Evolutionary conservation across 2,329 filamentous ascomycete genomes (phyloP).

Genomic region (Curvularia spicifera): DNA sequence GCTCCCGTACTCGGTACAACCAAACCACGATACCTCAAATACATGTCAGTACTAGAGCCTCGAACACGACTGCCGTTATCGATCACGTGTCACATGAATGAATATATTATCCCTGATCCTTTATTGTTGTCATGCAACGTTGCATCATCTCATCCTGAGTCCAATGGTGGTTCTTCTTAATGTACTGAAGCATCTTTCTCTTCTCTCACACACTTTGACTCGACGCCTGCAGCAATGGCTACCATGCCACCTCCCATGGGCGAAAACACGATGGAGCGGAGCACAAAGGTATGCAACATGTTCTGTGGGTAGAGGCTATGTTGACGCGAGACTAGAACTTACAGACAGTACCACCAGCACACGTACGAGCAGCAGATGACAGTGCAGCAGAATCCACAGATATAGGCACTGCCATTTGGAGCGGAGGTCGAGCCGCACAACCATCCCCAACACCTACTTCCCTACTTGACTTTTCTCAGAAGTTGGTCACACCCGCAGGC

Average conservation of each 20-base stretch:
- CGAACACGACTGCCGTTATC: background rate
- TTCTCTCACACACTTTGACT: background rate
- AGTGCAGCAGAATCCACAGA: background rate
- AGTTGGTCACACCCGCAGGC: conserved; percentile 4
- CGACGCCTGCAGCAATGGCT: background rate
- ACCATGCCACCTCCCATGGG: background rate
- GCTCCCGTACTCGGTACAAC: background rate
- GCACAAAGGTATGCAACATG: background rate
- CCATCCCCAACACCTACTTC: background rate
- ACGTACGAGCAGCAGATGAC: background rate
- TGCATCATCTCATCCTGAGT: background rate
- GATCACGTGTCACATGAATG: background rate
- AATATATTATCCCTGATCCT: background rate
- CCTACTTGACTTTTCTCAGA: background rate
- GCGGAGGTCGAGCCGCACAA: background rate
- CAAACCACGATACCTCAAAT: background rate
- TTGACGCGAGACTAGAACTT: background rate
- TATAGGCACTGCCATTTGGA: background rate
- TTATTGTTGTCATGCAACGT: background rate
- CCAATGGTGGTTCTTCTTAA: background rate
- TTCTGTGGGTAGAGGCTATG: background rate
- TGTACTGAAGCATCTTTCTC: background rate
- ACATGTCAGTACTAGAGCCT: background rate
- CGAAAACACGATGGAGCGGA: background rate
- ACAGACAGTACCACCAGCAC: background rate